Conservation (phyloP, 768 basidiomycete genomes). For the Mycena amicta region DNA sequence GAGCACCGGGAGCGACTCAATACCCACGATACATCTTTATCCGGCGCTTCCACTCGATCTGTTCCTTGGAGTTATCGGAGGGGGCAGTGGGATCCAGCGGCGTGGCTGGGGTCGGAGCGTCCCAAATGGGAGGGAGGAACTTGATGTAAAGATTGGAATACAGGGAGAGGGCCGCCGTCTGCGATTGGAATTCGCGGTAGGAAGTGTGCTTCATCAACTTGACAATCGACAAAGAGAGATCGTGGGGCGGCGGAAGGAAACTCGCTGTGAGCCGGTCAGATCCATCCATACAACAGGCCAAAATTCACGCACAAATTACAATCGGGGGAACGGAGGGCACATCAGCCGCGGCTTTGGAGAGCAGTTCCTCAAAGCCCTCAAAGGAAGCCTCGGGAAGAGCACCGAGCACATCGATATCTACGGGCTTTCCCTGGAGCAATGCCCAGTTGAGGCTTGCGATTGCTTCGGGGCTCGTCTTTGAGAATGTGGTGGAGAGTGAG, state of each 20-base stretch:
- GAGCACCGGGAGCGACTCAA: constrained; percentile 4
- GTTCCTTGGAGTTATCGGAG: constrained; percentile 49
- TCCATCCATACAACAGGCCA: background rate
- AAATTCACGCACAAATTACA: constrained; percentile 59
- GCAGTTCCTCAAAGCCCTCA: constrained; percentile 71
- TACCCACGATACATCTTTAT: constrained; percentile 86
- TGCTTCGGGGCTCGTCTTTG: constrained; percentile 46
- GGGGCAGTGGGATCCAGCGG: constrained; percentile 46
- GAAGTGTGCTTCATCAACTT: constrained; percentile 78
- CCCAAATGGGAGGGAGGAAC: constrained; percentile 78
- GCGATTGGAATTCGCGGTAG: constrained; percentile 73
- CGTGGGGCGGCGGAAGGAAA: constrained; percentile 77
- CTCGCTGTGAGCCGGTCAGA: constrained; percentile 71
- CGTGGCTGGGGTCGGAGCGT: constrained; percentile 52
- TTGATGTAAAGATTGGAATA: constrained; percentile 73
- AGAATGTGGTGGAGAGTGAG: constrained; percentile 62
- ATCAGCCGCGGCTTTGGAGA: constrained; percentile 61
- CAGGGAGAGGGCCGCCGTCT: constrained; percentile 72
- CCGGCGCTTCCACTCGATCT: constrained; percentile 68
- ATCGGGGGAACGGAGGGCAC: constrained; percentile 53
- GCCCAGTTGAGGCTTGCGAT: constrained; percentile 68
- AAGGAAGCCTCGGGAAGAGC: constrained; percentile 55
- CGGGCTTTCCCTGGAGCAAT: constrained; percentile 57
- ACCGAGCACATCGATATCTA: constrained; percentile 71
- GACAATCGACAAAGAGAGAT: constrained; percentile 70